Base-by-base conservation (phyloP, 805 yeast species). In the Zygoascus biomembranicola region DNA sequence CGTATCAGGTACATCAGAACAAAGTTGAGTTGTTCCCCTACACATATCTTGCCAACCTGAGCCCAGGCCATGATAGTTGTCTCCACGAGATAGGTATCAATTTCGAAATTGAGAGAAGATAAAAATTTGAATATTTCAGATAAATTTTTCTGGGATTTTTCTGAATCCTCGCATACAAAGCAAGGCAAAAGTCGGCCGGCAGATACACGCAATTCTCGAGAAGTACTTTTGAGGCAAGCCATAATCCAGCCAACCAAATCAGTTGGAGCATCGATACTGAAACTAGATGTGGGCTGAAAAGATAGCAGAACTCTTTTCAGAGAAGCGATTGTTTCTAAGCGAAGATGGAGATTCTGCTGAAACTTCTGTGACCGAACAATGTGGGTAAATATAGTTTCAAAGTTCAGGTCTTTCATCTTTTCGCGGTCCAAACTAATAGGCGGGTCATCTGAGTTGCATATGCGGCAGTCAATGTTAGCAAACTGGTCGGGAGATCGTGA, bases 21-120 rank as follows among this genome's bases (percentile, higher is more conserved):
- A 1, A 81, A 79, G 64, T 86, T 85, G 43, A 85, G 75, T 62
- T 82, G 73, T 46, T 86, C 90, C 8, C 88, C 94, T 5, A 76
- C 74, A 5, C 84, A 75, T 0, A 83, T 74, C 6, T 78, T 69
- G 0, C 87, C 82, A 37, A 88, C 62, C 51, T 82, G 86, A 0
- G 84, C 80, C 79, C 90, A 80, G 0, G 85, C 75, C 58, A 66
- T 44, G 8, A 67, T 47, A 8, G 60, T 55, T 1, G 69, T 59
- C 52, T 69, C 73, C 9, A 57, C 44, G 13, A 59, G 47, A 55
- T 52, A 53, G 3, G 55, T 32, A 19, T 56, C 55, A 2, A 50
- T 52, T 20, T 47, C 48, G 18, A 47, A 37, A 31, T 51, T 54
- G 14, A 59, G 20, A 5, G 53, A 23, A 2, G 57, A 51, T 6